Evolutionary conservation across 805 yeast genomes (phyloP).

Genomic region (Yueomyces sinensis): DNA sequence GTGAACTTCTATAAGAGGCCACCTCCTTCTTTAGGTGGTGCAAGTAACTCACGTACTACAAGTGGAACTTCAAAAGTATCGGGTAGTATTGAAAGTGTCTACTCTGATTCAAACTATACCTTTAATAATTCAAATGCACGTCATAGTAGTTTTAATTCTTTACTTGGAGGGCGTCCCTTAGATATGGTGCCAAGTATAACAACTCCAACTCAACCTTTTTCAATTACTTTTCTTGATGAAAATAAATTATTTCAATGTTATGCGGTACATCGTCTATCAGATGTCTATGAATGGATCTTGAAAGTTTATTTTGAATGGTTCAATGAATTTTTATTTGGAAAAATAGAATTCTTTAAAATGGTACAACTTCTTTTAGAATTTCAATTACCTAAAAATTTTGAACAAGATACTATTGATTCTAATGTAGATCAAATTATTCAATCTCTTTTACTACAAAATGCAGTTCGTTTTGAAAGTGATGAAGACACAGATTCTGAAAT

Average conservation of each 20-base stretch:
- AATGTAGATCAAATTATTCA: conserved; percentile 36
- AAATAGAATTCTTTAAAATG: conserved; percentile 39
- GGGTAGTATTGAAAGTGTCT: conserved; percentile 20
- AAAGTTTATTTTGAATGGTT: conserved; percentile 39
- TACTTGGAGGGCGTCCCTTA: conserved; percentile 22
- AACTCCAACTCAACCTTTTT: conserved; percentile 45
- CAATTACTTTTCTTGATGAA: conserved; percentile 34
- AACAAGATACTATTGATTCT: conserved; percentile 35
- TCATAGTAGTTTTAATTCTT: conserved; percentile 21
- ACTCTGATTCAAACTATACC: conserved; percentile 23
- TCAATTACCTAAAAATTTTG: conserved; percentile 35
- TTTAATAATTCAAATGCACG: conserved; percentile 20
- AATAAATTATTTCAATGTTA: conserved; percentile 37
- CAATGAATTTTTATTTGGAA: conserved; percentile 35
- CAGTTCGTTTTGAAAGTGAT: conserved; percentile 28
- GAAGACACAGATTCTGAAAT: conserved; percentile 17
- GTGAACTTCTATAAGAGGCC: conserved; percentile 8
- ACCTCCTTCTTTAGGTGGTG: conserved; percentile 7
- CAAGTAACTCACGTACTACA: conserved; percentile 8
- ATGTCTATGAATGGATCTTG: conserved; percentile 41
- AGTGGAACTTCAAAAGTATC: conserved; percentile 17
- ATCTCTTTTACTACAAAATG: conserved; percentile 30
- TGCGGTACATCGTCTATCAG: conserved; percentile 33
- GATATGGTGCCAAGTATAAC: conserved; percentile 23
- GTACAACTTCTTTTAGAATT: conserved; percentile 38